Evolutionary conservation across 192 early-diverging fungal species (phyloP).

Genomic region (Rhizoclosmatium sp.): DNA sequence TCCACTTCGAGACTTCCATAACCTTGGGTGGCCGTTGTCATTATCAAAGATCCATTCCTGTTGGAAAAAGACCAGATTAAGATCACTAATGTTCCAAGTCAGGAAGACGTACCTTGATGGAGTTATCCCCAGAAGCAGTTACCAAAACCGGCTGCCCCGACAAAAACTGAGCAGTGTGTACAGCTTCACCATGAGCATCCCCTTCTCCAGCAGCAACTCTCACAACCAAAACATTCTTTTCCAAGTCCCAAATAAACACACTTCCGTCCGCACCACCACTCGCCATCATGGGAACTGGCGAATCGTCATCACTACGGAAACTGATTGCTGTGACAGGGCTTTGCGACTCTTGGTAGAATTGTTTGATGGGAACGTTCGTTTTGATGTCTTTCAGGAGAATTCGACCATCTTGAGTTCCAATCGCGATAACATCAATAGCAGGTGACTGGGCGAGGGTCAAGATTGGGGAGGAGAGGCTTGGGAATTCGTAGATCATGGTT

Average conservation of each 20-base stretch:
- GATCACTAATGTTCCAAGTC: not conserved
- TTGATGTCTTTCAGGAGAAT: constrained; percentile 88
- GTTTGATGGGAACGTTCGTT: constrained; percentile 77
- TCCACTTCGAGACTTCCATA: constrained; percentile 85
- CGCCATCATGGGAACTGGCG: constrained; percentile 74
- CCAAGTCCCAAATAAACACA: constrained; percentile 92
- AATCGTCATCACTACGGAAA: constrained; percentile 80
- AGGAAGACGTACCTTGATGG: constrained; percentile 71
- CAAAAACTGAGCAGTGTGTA: constrained; percentile 83
- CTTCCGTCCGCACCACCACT: constrained; percentile 87
- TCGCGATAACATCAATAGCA: constrained; percentile 90
- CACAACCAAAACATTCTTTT: constrained; percentile 75
- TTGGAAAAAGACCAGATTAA: not conserved
- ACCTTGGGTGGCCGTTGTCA: constrained; percentile 77
- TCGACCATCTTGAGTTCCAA: constrained; percentile 89
- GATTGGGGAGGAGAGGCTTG: constrained; percentile 74
- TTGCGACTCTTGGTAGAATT: constrained; percentile 78
- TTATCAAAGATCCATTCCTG: constrained; percentile 96
- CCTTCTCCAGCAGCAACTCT: constrained; percentile 43
- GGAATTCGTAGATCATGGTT: constrained; percentile 83
- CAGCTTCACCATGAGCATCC: constrained; percentile 82
- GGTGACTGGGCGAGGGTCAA: constrained; percentile 85
- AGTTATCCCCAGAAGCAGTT: constrained; percentile 88
- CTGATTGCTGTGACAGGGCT: constrained; percentile 84
- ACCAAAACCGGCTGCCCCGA: constrained; percentile 85